Base-by-base conservation (phyloP, 2,329 filamentous ascomycete species). In the Claviceps africana region DNA sequence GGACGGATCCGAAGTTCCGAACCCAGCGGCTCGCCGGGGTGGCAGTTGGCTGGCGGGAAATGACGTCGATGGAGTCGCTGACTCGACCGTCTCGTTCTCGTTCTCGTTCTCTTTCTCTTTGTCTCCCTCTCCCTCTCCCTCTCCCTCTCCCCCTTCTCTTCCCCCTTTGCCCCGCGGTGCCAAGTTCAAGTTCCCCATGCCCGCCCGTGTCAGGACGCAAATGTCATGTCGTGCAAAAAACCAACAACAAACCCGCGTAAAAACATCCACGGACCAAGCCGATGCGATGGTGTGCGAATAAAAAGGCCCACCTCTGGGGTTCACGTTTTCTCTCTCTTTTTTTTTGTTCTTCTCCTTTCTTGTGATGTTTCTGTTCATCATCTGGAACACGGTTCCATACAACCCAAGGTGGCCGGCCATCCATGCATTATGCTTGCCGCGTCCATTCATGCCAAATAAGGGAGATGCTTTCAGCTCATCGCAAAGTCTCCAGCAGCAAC, bases 11-110 rank as follows among this genome's bases (percentile, higher is more conserved):
- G 15, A 25, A 21, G 11, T 15, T 11, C 15, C 25, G 25, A 25
- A 15, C 10, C 33, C 33, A 22, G 13, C 9, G 21, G n/a, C 39
- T 11, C 39, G 39, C 47, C 22, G 5, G 19, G 48, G 35, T 44
- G 22, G 30, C 4, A 21, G 42, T 37, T 45, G 33, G 44, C 25
- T 25, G 25, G 25, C 3, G 13, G 25, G 35, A 31, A 51, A 51
- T 51, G 50, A 51, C 50, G 50, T 51, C 44, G 50, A 40, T 33
- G 15, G 50, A n/a, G 49, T 21, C n/a, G 33, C 42, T 21, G 31
- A 37, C 45, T 47, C 30, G n/a, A 33, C 19, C 31, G 17, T 17
- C 31, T 21, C 28, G 30, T 9, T 25, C 17, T 15, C 31, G 10
- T 3, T 25, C 25, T 25, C 25, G 3, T 5, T 25, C 25, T 25